phyloP scores from a whole-genome alignment of 2,329 filamentous ascomycete species.

The Talaromyces sp. region DNA sequence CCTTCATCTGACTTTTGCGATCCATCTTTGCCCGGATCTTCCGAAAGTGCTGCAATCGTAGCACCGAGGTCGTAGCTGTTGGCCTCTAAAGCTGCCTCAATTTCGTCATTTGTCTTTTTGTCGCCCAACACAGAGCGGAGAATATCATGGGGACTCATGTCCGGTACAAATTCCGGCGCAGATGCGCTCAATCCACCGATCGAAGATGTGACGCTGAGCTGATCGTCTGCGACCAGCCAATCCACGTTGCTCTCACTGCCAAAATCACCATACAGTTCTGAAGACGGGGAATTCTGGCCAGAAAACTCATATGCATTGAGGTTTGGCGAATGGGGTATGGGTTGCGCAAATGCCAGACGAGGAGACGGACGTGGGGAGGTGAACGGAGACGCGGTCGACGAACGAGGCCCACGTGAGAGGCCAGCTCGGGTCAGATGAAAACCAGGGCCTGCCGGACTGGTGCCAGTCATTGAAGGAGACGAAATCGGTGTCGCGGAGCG shows the following conservation, averaged over 20 bases:
- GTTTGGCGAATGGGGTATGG: conserved; percentile 91
- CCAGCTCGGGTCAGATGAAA: conserved; percentile 69
- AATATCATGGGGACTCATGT: conserved; percentile 99
- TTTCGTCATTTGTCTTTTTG: conserved; percentile 85
- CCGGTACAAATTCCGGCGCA: conserved; percentile 76
- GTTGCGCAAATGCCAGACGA: conserved; percentile 82
- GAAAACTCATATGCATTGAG: conserved; percentile 95
- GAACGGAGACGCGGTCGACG: conserved; percentile 79
- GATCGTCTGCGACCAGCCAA: conserved; percentile 89
- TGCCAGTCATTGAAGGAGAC: conserved; percentile 71
- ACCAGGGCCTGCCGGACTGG: conserved; percentile 79
- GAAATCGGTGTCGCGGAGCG: conserved; percentile 74
- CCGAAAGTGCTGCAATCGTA: conserved; percentile 85
- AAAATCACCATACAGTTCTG: conserved; percentile 85
- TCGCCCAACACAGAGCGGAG: conserved; percentile 90
- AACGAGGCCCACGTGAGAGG: conserved; percentile 73
- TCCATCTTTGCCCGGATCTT: conserved; percentile 57
- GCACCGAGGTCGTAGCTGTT: conserved; percentile 93
- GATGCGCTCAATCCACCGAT: conserved; percentile 68
- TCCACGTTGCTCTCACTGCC: conserved; percentile 87
- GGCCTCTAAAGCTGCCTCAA: conserved; percentile 81
- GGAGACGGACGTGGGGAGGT: conserved; percentile 91
- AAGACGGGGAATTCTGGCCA: conserved; percentile 68
- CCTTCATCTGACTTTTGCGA: conserved; percentile 56
- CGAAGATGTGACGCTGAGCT: conserved; percentile 74